Evolutionary conservation across 169 alveolate species (phyloP).

Genomic region (Plasmodium reichenowi): DNA sequence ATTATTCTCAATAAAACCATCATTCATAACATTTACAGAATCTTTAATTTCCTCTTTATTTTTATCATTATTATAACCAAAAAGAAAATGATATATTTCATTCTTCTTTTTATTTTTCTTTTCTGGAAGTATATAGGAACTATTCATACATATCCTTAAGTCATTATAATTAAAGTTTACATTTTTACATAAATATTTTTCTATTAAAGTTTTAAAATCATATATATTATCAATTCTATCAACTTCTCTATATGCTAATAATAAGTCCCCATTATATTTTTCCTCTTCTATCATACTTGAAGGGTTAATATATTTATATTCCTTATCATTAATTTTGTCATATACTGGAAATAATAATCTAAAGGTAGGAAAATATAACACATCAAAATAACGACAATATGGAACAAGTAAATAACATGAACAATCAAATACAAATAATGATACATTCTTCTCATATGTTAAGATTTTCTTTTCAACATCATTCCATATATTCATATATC

Average conservation of each 20-base stretch:
- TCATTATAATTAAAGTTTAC: constrained; percentile 45
- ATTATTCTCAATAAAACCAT: background rate
- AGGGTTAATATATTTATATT: constrained; percentile 29
- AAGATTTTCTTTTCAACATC: constrained; percentile 25
- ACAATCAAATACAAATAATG: constrained; percentile 55
- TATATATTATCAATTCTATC: constrained; percentile 14
- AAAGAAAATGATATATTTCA: too few species aligned
- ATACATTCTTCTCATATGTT: constrained; percentile 31
- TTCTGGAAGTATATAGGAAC: background rate
- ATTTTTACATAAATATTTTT: constrained; percentile 49
- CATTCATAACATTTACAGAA: background rate
- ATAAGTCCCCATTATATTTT: constrained; percentile 14
- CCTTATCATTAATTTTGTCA: constrained; percentile 23
- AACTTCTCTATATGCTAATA: constrained; percentile 47
- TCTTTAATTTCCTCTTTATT: too few species aligned
- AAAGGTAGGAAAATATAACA: constrained; percentile 45
- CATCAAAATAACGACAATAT: constrained; percentile 44
- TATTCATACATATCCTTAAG: constrained; percentile 34
- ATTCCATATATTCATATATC: constrained; percentile 47
- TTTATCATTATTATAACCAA: too few species aligned
- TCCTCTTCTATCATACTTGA: background rate
- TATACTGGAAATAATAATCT: constrained; percentile 44
- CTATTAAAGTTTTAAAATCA: constrained; percentile 27
- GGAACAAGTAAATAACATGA: constrained; percentile 40
- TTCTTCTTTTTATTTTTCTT: background rate